Conservation (phyloP, 257 asterid genomes). For the Buddleja alternifolia region DNA sequence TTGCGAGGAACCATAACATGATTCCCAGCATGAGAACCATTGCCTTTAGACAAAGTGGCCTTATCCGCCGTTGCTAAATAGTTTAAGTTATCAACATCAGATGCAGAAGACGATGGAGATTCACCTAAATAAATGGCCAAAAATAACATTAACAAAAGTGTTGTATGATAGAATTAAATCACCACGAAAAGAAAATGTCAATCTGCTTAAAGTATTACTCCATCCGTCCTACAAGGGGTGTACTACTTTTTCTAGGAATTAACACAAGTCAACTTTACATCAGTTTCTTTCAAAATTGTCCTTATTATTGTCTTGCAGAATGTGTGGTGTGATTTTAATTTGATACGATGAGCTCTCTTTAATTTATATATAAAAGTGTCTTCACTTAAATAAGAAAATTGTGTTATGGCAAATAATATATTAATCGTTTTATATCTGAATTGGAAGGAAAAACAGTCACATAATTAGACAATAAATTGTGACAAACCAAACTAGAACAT, state of each 20-base stretch:
- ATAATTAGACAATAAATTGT: no score
- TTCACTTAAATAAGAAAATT: no score
- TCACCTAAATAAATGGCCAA: slow-evolving; percentile 63
- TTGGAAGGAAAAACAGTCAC: no score
- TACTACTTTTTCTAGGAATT: neutral
- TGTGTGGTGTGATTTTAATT: no score
- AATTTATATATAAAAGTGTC: no score
- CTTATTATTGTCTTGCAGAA: neutral
- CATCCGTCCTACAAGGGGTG: no score
- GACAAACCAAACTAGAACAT: no score
- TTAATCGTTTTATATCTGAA: no score
- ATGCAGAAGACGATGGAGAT: slow-evolving; percentile 96
- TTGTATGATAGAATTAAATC: slow-evolving; percentile 15
- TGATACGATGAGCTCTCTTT: no score
- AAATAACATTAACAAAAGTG: slow-evolving; percentile 29
- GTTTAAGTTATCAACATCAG: slow-evolving; percentile 87
- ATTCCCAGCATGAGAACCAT: slow-evolving; percentile 58
- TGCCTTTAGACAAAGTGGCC: slow-evolving; percentile 59
- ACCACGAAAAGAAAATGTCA: slow-evolving; percentile 13
- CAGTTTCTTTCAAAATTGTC: neutral
- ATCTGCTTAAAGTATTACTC: neutral
- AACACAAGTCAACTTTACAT: neutral
- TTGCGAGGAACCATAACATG: slow-evolving; percentile 63
- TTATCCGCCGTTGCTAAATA: slow-evolving; percentile 62
- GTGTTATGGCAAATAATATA: no score